These are phyloP conservation scores for Phytomonas sp. DNA, from an alignment of 208 protist genomes.

Conservation along the genomic window DNA sequence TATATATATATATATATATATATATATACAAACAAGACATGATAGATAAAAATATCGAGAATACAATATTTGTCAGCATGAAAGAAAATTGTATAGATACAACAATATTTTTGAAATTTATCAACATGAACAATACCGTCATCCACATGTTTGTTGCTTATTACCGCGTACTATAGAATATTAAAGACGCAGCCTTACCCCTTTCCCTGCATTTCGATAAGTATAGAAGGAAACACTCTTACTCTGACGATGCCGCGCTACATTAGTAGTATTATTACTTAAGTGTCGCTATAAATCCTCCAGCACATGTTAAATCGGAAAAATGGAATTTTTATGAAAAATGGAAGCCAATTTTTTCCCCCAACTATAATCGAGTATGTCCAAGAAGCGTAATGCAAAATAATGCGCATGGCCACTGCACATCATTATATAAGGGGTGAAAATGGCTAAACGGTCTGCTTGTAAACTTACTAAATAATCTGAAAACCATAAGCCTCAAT, in stretches of 20 bases:
- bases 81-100: background rate
- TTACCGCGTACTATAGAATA: conserved; percentile 2
- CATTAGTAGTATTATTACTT: background rate
- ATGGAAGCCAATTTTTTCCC: too few species aligned
- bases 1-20: conserved; percentile 5
- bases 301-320: too few species aligned
- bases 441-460: background rate
- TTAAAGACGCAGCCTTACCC: conserved; percentile 5
- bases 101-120: background rate
- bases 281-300: background rate
- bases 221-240: background rate
- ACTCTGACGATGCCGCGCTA: background rate
- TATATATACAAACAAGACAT: conserved; percentile 2
- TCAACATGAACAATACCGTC: conserved; percentile 4
- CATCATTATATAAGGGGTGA: background rate
- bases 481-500: background rate
- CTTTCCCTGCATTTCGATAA: conserved; percentile 7
- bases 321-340: too few species aligned
- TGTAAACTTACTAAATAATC: background rate
- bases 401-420: background rate
- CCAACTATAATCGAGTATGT: background rate
- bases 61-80: background rate
- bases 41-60: background rate
- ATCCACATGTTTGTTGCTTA: background rate
- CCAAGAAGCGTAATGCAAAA: background rate